These are phyloP conservation scores for Cornus controversa DNA, from an alignment of 148 eudicot species.

Conservation along the genomic window DNA sequence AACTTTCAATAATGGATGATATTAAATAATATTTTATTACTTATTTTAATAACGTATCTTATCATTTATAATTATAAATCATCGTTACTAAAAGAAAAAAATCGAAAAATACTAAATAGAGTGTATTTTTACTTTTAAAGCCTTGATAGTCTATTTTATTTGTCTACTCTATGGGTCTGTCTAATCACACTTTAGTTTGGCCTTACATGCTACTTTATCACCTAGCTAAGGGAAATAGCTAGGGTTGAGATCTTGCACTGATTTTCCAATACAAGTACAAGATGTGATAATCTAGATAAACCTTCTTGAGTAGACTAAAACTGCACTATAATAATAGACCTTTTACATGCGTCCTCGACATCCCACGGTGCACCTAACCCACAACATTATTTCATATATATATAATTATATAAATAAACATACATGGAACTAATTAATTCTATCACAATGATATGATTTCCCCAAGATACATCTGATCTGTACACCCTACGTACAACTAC, in stretches of 20 bases:
- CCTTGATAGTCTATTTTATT: neutral
- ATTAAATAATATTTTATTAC: too few species aligned
- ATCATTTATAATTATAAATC: too few species aligned
- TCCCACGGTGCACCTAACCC: constrained; percentile 5
- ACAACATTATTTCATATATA: neutral
- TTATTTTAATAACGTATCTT: too few species aligned
- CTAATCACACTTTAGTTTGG: constrained; percentile 23
- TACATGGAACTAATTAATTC: too few species aligned
- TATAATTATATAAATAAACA: too few species aligned
- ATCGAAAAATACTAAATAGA: too few species aligned
- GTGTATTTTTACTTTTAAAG: neutral
- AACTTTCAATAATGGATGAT: too few species aligned
- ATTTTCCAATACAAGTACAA: constrained; percentile 25
- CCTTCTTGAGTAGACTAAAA: constrained; percentile 36
- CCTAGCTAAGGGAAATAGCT: constrained; percentile 4
- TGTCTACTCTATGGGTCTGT: constrained; percentile 20
- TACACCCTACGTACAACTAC: neutral
- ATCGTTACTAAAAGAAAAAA: too few species aligned
- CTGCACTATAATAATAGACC: constrained; percentile 21
- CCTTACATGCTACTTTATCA: constrained; percentile 1
- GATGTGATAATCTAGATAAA: constrained; percentile 18
- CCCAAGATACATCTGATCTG: neutral
- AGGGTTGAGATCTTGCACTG: constrained; percentile 13
- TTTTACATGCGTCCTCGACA: neutral
- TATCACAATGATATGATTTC: neutral